Evolutionary conservation across 352 stramenopile species (phyloP).

Genomic region (Phytophthora multivora): DNA sequence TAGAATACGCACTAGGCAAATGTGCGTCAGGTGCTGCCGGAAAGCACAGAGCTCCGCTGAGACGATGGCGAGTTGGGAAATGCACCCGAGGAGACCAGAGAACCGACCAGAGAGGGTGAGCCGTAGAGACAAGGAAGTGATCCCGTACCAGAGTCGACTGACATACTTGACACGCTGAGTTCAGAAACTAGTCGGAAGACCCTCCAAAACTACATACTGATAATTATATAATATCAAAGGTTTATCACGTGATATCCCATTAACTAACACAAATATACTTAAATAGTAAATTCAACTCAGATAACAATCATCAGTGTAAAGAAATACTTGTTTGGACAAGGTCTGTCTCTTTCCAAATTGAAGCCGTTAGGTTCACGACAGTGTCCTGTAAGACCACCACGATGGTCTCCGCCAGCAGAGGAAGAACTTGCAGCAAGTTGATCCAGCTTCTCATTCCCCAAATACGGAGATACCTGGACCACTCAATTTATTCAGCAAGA

Average conservation of each 20-base stretch:
- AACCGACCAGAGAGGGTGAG: slow-evolving; percentile 30
- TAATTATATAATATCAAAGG: not conserved
- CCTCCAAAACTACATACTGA: not conserved
- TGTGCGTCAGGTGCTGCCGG: not conserved
- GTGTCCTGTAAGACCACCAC: slow-evolving; percentile 14
- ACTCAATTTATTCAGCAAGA: not conserved
- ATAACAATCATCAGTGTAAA: not conserved
- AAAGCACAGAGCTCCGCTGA: not conserved
- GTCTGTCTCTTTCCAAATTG: slow-evolving; percentile 12
- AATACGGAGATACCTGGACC: not conserved
- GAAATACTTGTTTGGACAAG: not conserved
- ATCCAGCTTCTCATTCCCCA: slow-evolving; percentile 1
- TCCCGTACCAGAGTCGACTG: slow-evolving; percentile 6
- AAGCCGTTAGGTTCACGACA: slow-evolving; percentile 23
- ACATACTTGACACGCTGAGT: slow-evolving; percentile 10
- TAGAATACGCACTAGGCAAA: slow-evolving; percentile 2
- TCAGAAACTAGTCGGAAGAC: slow-evolving; percentile 20
- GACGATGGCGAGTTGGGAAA: slow-evolving; percentile 11
- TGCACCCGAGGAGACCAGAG: slow-evolving; percentile 20
- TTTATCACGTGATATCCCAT: not conserved
- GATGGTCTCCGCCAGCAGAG: not conserved
- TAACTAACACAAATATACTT: not conserved
- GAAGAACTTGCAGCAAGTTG: not conserved
- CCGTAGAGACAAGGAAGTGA: slow-evolving; percentile 21
- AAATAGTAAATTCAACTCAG: too few species aligned